Percentiles rank a stretch among this genome's conserved stretches.
Evolutionary conservation across 2,329 filamentous ascomycete genomes (phyloP).

Genomic region (Tolypocladium capitatum): DNA sequence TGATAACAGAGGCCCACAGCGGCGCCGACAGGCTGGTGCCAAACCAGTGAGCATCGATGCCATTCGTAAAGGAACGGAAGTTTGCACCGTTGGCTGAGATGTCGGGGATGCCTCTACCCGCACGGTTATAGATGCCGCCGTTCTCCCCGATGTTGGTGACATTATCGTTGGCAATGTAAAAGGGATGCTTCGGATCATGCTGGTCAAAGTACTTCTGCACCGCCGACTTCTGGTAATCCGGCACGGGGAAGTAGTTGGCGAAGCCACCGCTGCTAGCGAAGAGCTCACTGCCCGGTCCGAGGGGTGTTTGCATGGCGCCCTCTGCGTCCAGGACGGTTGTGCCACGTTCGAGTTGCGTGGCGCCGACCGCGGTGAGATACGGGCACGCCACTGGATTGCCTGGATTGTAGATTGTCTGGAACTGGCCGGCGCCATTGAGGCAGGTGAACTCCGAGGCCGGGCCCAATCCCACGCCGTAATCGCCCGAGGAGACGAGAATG

Average conservation of each 20-base stretch:
- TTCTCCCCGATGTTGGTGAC: slow-evolving; percentile 19
- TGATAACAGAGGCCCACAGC: slow-evolving; percentile 9
- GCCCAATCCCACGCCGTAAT: slow-evolving; percentile 12
- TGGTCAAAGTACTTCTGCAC: slow-evolving; percentile 13
- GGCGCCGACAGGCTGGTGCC: slow-evolving; percentile 10
- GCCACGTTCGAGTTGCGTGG: neutral
- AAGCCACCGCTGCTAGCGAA: slow-evolving; percentile 17
- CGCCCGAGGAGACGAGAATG: slow-evolving; percentile 22
- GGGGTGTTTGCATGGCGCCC: slow-evolving; percentile 4
- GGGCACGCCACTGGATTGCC: neutral
- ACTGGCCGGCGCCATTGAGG: slow-evolving; percentile 4
- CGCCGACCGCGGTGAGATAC: slow-evolving; percentile 1
- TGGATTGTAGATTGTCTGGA: slow-evolving; percentile 4
- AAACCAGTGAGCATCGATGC: slow-evolving; percentile 1
- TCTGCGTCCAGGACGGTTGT: slow-evolving; percentile 3
- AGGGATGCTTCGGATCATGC: slow-evolving; percentile 10
- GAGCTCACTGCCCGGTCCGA: slow-evolving; percentile 4
- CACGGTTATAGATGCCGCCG: slow-evolving; percentile 19
- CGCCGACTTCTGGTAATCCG: slow-evolving; percentile 14
- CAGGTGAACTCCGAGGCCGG: neutral
- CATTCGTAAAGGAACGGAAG: slow-evolving; percentile 15
- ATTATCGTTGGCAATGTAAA: slow-evolving; percentile 14
- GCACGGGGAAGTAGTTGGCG: slow-evolving; percentile 17
- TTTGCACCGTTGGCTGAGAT: slow-evolving; percentile 34
- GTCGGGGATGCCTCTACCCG: slow-evolving; percentile 24